Percentiles rank a stretch among this genome's conserved stretches.
Conservation (phyloP, 2,329 filamentous ascomycete genomes). For the Endoconidiophora polonica region DNA sequence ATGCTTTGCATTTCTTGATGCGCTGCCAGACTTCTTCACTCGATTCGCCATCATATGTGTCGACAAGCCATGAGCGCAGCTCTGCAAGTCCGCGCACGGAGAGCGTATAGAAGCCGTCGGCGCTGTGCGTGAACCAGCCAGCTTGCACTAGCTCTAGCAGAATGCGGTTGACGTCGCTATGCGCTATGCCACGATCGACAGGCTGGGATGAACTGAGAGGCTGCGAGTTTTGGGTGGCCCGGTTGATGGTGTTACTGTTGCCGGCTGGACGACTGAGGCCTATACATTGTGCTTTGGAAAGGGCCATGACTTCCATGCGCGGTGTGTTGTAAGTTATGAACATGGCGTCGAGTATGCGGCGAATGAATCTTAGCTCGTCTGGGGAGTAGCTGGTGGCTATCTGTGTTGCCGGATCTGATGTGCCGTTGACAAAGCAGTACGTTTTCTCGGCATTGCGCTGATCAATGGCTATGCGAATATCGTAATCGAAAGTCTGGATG, state of each 20-base stretch:
- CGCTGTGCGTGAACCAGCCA: conserved; percentile 70
- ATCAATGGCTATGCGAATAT: conserved; percentile 60
- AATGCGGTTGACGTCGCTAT: conserved; percentile 59
- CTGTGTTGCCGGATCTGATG: conserved; percentile 70
- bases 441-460: conserved; percentile 51
- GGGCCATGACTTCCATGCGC: conserved; percentile 66
- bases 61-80: conserved; percentile 66
- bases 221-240: conserved; percentile 19
- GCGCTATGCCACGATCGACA: conserved; percentile 45
- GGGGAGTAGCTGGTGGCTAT: conserved; percentile 64
- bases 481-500: conserved; percentile 68
- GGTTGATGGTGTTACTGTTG: conserved; percentile 10
- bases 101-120: conserved; percentile 55
- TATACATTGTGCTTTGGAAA: conserved; percentile 63
- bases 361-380: conserved; percentile 81
- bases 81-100: conserved; percentile 70
- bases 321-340: conserved; percentile 76
- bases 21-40: conserved; percentile 47
- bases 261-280: conserved; percentile 43
- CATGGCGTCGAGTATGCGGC: conserved; percentile 75
- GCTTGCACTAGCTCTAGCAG: conserved; percentile 55
- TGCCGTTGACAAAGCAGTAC: conserved; percentile 76
- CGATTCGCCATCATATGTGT: conserved; percentile 57
- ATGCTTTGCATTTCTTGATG: conserved; percentile 78
- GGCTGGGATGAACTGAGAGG: conserved; percentile 20